Percentiles rank a stretch among this genome's conserved stretches.
Evolutionary conservation across 768 basidiomycete species (phyloP).

Genomic region (Kwoniella sp.): DNA sequence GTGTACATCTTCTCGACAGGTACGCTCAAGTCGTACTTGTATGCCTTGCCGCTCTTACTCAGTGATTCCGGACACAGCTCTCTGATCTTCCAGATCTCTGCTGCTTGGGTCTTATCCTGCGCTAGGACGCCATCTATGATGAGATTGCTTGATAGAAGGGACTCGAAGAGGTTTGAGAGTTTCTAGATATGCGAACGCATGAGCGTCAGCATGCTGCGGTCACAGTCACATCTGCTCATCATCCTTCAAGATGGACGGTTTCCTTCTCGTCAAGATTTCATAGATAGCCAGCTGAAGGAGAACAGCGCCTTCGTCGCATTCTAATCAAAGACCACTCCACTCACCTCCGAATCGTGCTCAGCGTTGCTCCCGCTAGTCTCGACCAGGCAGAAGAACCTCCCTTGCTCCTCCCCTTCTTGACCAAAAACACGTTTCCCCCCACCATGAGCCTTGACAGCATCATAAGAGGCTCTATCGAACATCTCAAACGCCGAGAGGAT

Average conservation of each 20-base stretch:
- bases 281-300: too few species aligned
- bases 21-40: constrained; percentile 95
- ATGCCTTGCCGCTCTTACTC: constrained; percentile 81
- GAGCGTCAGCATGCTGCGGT: background rate
- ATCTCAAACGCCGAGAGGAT: constrained; percentile 97
- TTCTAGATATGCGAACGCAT: constrained; percentile 63
- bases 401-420: constrained; percentile 62
- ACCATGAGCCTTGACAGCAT: constrained; percentile 47
- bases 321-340: constrained; percentile 9
- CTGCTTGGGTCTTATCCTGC: constrained; percentile 85
- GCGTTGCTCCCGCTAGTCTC: constrained; percentile 89
- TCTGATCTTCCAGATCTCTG: constrained; percentile 84
- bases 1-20: constrained; percentile 82
- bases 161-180: constrained; percentile 75
- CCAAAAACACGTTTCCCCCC: constrained; percentile 58
- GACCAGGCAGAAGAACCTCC: constrained; percentile 76
- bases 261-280: background rate
- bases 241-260: too few species aligned
- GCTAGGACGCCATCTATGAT: constrained; percentile 90
- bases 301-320: too few species aligned
- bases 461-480: constrained; percentile 77
- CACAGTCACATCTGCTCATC: background rate
- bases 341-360: constrained; percentile 88
- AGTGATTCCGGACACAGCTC: constrained; percentile 91
- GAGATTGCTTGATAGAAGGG: constrained; percentile 73